Evolutionary conservation across 495 filamentous ascomycete genomes (phyloP).

Genomic region (Penicillium odoratum): DNA sequence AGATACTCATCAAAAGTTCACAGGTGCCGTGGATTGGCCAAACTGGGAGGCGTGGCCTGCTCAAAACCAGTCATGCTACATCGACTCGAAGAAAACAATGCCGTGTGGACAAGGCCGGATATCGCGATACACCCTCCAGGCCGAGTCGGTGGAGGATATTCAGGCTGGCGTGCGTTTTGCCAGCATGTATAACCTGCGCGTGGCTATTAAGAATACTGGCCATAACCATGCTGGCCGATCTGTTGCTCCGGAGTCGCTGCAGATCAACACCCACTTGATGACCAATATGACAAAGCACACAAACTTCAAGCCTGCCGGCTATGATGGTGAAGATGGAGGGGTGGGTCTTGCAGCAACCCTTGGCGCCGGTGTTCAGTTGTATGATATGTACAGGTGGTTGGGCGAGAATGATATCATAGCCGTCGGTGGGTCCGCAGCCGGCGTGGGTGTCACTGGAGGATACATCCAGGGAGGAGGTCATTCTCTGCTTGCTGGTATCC

Average conservation of each 20-base stretch:
- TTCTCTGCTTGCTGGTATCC: constrained; percentile 37
- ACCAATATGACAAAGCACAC: neutral
- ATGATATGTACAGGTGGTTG: constrained; percentile 41
- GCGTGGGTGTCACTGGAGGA: constrained; percentile 42
- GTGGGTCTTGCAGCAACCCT: constrained; percentile 39
- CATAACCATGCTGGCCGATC: constrained; percentile 54
- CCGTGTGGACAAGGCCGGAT: constrained; percentile 33
- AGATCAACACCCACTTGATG: constrained; percentile 45
- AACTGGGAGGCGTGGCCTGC: constrained; percentile 54
- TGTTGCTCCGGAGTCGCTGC: constrained; percentile 49
- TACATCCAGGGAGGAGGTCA: constrained; percentile 60
- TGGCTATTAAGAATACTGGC: constrained; percentile 59
- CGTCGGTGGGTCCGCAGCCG: constrained; percentile 19
- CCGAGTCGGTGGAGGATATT: constrained; percentile 28
- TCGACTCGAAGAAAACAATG: constrained; percentile 42
- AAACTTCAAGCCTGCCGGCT: constrained; percentile 2
- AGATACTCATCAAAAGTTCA: no score
- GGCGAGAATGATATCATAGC: constrained; percentile 24
- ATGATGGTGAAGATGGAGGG: neutral
- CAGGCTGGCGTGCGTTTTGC: constrained; percentile 37
- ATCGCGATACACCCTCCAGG: constrained; percentile 39
- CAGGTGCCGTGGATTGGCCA: constrained; percentile 44
- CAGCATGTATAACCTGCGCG: constrained; percentile 34
- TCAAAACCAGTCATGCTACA: constrained; percentile 54
- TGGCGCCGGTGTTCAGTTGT: constrained; percentile 51